Percentiles rank a stretch among this genome's conserved stretches.
phyloP scores from a whole-genome alignment of 192 early-diverging fungal species.

The Coemansia sp. region DNA sequence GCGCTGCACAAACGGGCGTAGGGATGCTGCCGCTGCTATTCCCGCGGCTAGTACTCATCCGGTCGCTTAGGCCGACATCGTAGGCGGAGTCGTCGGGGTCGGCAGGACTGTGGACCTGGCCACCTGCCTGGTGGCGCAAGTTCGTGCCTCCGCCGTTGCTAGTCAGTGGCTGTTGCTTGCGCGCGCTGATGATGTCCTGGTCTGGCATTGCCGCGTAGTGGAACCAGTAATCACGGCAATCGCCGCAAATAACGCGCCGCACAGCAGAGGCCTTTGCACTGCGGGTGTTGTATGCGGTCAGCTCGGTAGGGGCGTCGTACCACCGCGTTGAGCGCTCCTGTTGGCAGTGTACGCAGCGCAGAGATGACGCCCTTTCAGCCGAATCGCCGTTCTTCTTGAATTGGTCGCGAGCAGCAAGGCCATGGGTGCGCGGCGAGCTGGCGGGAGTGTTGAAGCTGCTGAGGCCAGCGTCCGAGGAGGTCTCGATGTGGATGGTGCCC shows the following conservation, averaged over 20 bases:
- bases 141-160: neutral
- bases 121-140: neutral
- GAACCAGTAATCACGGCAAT: conserved; percentile 46
- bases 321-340: conserved; percentile 28
- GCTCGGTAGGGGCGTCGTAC: conserved; percentile 36
- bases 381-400: neutral
- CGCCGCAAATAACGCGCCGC: conserved; percentile 43
- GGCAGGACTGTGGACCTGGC: neutral
- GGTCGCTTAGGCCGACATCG: neutral
- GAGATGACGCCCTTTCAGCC: neutral
- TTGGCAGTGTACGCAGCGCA: conserved; percentile 46
- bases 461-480: conserved; percentile 30
- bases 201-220: conserved; percentile 50
- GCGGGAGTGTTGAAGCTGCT: conserved; percentile 36
- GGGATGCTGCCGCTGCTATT: neutral
- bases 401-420: conserved; percentile 20
- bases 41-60: too few relatives aligned
- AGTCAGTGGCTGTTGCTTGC: conserved; percentile 12
- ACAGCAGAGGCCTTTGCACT: conserved; percentile 19
- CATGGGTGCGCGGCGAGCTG: conserved; percentile 28
- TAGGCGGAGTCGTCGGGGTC: neutral
- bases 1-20: neutral
- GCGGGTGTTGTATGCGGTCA: conserved; percentile 34
- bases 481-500: conserved; percentile 34
- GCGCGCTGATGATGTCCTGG: conserved; percentile 31